phyloP scores from a whole-genome alignment of 164 flowering plant species.

The Berberis thunbergii region DNA sequence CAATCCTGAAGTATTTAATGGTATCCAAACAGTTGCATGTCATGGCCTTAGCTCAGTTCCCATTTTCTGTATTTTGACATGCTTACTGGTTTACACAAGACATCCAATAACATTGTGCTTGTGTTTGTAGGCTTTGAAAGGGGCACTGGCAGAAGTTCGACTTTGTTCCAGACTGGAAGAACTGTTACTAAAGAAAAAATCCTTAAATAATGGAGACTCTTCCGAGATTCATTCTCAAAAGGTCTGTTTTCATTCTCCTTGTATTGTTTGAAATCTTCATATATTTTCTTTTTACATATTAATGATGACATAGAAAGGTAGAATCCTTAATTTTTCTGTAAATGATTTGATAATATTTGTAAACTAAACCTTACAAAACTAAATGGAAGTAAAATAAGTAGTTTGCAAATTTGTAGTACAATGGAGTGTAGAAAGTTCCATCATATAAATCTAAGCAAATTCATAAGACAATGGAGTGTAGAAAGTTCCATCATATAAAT shows the following conservation, averaged over 20 bases:
- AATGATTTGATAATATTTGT: too few relatives aligned
- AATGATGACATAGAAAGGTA: too few relatives aligned
- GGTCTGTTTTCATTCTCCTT: conserved; percentile 26
- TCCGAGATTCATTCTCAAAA: conserved; percentile 86
- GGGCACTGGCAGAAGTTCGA: conserved; percentile 61
- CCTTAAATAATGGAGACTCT: conserved; percentile 61
- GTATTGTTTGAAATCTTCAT: neutral
- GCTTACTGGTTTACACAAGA: neutral
- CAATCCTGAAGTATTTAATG: neutral
- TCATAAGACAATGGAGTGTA: too few relatives aligned
- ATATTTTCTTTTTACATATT: neutral
- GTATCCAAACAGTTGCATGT: neutral
- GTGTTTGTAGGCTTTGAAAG: conserved; percentile 58
- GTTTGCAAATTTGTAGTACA: too few relatives aligned
- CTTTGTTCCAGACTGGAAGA: conserved; percentile 58
- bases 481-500: too few relatives aligned
- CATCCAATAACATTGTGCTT: conserved; percentile 1
- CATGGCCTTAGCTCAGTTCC: neutral
- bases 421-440: too few relatives aligned
- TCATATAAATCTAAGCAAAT: too few relatives aligned
- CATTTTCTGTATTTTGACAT: neutral
- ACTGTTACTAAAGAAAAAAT: conserved; percentile 67
- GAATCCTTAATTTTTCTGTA: too few relatives aligned
- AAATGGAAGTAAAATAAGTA: too few relatives aligned
- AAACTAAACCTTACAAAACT: too few relatives aligned